These are phyloP conservation scores for Gymnopus androsaceus DNA, from an alignment of 1,284 basidiomycete genomes.

Conservation along the genomic window DNA sequence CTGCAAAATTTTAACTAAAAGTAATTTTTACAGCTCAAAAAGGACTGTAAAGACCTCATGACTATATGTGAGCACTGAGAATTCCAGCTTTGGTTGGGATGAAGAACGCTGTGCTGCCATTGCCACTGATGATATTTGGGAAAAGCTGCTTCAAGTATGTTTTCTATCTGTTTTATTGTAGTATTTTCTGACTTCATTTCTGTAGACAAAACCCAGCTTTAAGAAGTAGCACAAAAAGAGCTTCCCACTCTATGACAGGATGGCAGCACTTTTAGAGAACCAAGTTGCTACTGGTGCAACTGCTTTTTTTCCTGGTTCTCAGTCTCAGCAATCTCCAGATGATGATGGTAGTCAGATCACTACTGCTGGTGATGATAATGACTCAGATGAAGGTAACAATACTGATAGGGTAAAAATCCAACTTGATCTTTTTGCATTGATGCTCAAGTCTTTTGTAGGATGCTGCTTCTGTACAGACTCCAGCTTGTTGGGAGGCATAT, in stretches of 20 bases:
- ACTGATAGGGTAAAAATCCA: background rate
- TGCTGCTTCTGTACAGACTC: background rate
- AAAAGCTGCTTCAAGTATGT: slow-evolving; percentile 22
- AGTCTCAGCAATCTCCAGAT: no score
- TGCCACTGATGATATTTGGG: slow-evolving; percentile 32
- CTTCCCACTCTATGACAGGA: slow-evolving; percentile 31
- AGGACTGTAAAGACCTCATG: slow-evolving; percentile 26
- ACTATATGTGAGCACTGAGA: slow-evolving; percentile 21
- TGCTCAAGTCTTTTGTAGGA: background rate
- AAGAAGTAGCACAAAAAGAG: slow-evolving; percentile 26
- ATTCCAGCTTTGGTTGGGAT: slow-evolving; percentile 39
- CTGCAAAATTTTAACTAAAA: background rate
- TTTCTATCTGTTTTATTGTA: background rate
- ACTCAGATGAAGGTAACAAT: background rate
- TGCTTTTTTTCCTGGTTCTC: slow-evolving; percentile 25
- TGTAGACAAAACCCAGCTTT: slow-evolving; percentile 25
- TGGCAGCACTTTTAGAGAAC: slow-evolving; percentile 28
- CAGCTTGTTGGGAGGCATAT: background rate
- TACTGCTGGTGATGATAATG: background rate
- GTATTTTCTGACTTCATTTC: slow-evolving; percentile 1
- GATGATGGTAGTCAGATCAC: no score
- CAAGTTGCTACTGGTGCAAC: slow-evolving; percentile 29
- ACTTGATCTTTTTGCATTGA: background rate
- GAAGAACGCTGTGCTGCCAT: slow-evolving; percentile 25
- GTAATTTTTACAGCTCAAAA: slow-evolving; percentile 29